Base-by-base conservation (phyloP, 108 stramenopile genomes). In the Nannochloropsis gaditana region DNA sequence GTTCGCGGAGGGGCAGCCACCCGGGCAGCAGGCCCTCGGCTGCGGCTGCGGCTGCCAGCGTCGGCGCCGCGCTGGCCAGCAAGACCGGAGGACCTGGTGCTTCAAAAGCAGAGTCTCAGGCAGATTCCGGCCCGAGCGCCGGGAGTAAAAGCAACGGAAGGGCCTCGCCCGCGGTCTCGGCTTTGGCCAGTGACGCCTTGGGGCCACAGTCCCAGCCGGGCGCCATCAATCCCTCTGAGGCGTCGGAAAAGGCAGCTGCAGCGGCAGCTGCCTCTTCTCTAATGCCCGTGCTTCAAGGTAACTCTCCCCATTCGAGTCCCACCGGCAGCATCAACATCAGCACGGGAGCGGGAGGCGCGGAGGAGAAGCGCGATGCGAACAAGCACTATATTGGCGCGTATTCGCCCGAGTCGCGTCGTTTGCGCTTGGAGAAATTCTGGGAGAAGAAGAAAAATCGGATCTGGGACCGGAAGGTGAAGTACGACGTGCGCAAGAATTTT, bases 401-500 rank as follows among this genome's bases (percentile, higher is more conserved):
- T 91, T 96, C 96, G 80, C 98, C 98, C 5, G 95, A 95, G 80
- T 93, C 93, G 42, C 93, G 98, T 17, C 93, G 93, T 80, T 89
- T 94, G 47, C 90, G 97, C 45, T 92, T 99, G 44, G 93, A 93
- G 73, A 90, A 93, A 43, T 99, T 98, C 91, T 84, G 96, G 83
- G 94, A 94, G 86, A 99, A 98, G 90, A 89, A 97, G 44, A 92
- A 95, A 81, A 92, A 95, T 79, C 93, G 98, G 47, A 95, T 97
- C 44, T 99, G 98, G 98, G 94, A 94, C 84, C 95, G 96, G 87
- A 97, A 94, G 85, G 96, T 99, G 31, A 97, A 97, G 90, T 99
- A 99, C 90, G 97, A 97, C 87, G 96, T 97, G 9, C 91, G 98
- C n/a, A 98, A 99, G 89, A 97, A 96, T 85, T 97, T 99, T 89